A percentile compares a stretch with the other conserved stretches of the same genome.
Evolutionary conservation across 2,329 filamentous ascomycete species (phyloP).

Genomic region (Cytospora schulzeri): DNA sequence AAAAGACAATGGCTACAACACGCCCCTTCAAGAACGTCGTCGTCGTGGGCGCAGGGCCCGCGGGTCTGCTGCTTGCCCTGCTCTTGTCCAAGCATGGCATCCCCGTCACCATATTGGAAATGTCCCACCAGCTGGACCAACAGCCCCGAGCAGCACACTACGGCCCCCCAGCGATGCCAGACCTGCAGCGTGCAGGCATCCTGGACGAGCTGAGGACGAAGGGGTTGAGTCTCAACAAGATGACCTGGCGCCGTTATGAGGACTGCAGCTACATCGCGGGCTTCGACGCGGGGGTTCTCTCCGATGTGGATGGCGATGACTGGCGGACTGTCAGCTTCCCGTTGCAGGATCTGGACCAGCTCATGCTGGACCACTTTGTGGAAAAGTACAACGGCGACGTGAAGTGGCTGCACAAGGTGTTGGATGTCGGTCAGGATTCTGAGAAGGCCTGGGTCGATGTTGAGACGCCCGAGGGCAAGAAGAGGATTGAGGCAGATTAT

Average conservation of each 20-base stretch:
- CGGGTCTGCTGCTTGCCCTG: conserved; percentile 52
- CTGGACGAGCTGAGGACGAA: conserved; percentile 46
- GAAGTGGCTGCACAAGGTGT: conserved; percentile 51
- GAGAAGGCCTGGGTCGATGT: conserved; percentile 48
- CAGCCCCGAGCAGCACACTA: conserved; percentile 66
- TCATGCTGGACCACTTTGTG: conserved; percentile 47
- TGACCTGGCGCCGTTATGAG: conserved; percentile 43
- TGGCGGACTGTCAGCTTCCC: conserved; percentile 44
- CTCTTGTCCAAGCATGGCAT: conserved; percentile 57
- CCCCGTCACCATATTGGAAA: conserved; percentile 57
- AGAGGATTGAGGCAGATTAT: conserved; percentile 51
- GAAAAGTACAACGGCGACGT: conserved; percentile 40
- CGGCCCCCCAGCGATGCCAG: conserved; percentile 58
- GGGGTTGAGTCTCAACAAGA: conserved; percentile 42
- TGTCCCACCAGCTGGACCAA: conserved; percentile 54
- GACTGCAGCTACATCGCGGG: conserved; percentile 41
- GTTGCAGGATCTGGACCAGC: conserved; percentile 45
- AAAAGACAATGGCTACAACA: conserved; percentile 12
- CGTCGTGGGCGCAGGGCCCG: conserved; percentile 53
- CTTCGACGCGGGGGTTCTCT: conserved; percentile 39
- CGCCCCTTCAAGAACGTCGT: conserved; percentile 35
- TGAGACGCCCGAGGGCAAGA: conserved; percentile 41
- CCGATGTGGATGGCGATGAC: conserved; percentile 43
- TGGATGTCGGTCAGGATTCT: conserved; percentile 49
- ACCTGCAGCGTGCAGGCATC: conserved; percentile 61